A percentile compares a stretch with the other conserved stretches of the same genome.
Conservation (phyloP, 805 yeast species). For the Spathaspora hagerdaliae region DNA sequence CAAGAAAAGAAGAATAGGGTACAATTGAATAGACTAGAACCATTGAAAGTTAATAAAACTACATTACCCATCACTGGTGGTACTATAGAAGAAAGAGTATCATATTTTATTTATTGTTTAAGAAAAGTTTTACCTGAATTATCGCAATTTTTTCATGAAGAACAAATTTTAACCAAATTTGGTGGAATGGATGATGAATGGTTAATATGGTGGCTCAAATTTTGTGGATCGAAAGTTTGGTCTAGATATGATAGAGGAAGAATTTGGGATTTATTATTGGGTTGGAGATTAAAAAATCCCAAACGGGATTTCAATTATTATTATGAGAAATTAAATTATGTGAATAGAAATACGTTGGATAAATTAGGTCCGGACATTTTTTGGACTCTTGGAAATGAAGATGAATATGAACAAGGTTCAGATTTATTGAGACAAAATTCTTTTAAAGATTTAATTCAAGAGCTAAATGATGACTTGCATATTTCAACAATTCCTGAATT, state of each 20-base stretch:
- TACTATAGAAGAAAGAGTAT: slow-evolving; percentile 59
- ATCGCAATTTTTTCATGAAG: slow-evolving; percentile 72
- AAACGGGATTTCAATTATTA: slow-evolving; percentile 25
- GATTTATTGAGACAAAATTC: slow-evolving; percentile 17
- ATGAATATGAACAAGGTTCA: slow-evolving; percentile 12
- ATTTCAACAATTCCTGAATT: neutral
- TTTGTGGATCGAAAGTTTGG: slow-evolving; percentile 83
- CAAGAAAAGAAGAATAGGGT: neutral
- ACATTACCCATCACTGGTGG: slow-evolving; percentile 56
- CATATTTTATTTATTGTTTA: slow-evolving; percentile 62
- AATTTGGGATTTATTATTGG: slow-evolving; percentile 82
- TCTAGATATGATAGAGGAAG: slow-evolving; percentile 79
- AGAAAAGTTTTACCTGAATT: slow-evolving; percentile 70
- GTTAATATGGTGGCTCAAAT: slow-evolving; percentile 94
- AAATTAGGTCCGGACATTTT: slow-evolving; percentile 59
- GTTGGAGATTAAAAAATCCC: slow-evolving; percentile 55
- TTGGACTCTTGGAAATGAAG: slow-evolving; percentile 39
- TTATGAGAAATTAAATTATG: slow-evolving; percentile 28
- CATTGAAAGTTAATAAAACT: slow-evolving; percentile 28
- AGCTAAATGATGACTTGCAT: slow-evolving; percentile 16
- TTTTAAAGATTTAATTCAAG: slow-evolving; percentile 28
- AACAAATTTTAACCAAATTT: slow-evolving; percentile 61
- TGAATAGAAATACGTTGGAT: slow-evolving; percentile 24
- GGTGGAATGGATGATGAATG: slow-evolving; percentile 72
- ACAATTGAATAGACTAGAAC: neutral